Evolutionary conservation across 331 rosid species (phyloP).

Genomic region (Pyracantha coccinea): DNA sequence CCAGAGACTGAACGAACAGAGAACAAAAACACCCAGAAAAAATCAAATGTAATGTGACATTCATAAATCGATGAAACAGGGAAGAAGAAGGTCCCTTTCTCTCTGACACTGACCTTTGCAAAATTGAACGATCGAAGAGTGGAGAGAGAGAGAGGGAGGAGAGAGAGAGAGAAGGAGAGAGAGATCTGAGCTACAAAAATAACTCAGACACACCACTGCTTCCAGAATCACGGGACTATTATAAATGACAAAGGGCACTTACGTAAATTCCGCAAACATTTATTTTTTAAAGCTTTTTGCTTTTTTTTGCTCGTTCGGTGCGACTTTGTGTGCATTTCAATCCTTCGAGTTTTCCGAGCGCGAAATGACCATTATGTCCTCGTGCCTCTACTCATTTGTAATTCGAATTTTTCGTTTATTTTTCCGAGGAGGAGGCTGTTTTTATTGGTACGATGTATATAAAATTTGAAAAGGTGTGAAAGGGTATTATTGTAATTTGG

Average conservation of each 20-base stretch:
- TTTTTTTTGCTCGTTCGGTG: not conserved
- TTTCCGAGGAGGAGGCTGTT: not conserved
- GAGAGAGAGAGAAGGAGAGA: not conserved
- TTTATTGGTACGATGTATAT: not conserved
- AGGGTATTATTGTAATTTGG: not conserved
- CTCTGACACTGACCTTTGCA: not conserved
- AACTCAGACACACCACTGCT: not conserved
- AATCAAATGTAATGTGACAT: constrained; percentile 1
- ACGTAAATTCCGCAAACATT: not conserved
- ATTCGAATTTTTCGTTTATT: not conserved
- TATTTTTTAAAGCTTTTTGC: not conserved
- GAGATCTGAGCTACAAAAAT: constrained; percentile 5
- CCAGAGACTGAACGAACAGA: not conserved
- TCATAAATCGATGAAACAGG: not conserved
- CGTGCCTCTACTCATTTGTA: not conserved
- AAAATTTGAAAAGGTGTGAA: not conserved
- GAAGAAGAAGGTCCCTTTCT: not conserved
- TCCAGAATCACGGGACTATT: constrained; percentile 12
- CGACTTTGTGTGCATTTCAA: not conserved
- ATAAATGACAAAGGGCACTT: not conserved
- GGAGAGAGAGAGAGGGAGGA: not conserved
- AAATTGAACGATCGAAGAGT: not conserved
- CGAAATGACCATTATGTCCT: not conserved
- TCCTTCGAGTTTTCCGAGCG: not conserved
- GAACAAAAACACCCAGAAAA: not conserved